Conservation (phyloP, 345 rosid genomes). For the Eucalyptus sp. region DNA sequence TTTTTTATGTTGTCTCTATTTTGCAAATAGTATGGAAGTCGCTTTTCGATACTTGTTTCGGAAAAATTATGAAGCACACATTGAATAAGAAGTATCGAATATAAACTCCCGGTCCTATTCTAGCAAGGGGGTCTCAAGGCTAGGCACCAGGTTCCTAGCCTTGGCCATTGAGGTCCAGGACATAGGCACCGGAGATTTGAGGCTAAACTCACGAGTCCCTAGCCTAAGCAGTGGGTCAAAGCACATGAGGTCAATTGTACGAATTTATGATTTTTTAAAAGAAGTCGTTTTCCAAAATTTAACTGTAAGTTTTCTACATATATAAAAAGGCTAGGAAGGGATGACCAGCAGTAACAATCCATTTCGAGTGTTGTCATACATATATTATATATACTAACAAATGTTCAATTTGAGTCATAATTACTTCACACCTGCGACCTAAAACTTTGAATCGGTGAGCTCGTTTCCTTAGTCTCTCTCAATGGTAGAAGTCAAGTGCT, state of each 20-base stretch:
- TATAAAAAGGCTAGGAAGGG: background rate
- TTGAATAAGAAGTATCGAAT: background rate
- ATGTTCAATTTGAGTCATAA: background rate
- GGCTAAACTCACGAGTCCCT: fast-evolving
- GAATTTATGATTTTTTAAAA: background rate
- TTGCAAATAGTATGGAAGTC: background rate
- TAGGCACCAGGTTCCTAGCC: background rate
- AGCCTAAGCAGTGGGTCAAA: background rate
- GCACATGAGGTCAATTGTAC: background rate
- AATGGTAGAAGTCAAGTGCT: background rate
- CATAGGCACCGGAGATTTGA: background rate
- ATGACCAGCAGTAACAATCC: fast-evolving
- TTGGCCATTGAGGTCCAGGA: background rate
- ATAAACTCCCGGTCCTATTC: fast-evolving
- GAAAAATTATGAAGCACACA: background rate
- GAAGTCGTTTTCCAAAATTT: background rate
- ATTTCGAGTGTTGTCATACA: background rate
- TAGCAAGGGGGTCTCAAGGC: fast-evolving
- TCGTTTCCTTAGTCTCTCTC: background rate
- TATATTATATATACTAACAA: background rate
- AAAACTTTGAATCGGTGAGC: background rate
- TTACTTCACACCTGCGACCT: fast-evolving
- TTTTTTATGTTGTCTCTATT: background rate
- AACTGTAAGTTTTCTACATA: background rate
- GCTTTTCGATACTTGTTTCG: background rate